Evolutionary conservation across 148 eudicot genomes (phyloP), one percentile per base, ranked within the genome.

Genomic region (Spergularia marina): DNA sequence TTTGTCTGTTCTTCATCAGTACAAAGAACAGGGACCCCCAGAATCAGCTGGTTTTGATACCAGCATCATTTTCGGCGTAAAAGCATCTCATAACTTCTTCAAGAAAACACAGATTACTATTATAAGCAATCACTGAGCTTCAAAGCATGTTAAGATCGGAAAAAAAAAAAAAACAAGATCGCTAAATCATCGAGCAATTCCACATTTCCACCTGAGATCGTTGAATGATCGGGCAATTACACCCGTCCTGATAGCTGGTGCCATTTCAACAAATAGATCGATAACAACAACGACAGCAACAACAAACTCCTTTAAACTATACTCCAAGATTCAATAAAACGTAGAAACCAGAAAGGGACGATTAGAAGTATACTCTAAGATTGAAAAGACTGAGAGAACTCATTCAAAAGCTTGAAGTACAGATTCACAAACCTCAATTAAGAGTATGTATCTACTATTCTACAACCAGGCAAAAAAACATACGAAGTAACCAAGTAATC

Each of bases 21-120:
- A 20, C 40, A 41, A 72, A 55, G 52, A 53, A n/a, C 2, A 23
- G 16, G 55, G 53, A 67, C 53, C 62, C 21, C 41, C 62, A 74
- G 78, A 66, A 75, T 68, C 66, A 67, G 15, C 23, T 78, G n/a
- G 41, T 20, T 11, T 62, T 44, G 59, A 75, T 66, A 53, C 20
- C 72, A 54, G 56, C 54, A 55, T 70, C 62, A 75, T 36, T 67
- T 6, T n/a, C 30, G 60, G 52, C 78, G 36, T 65, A 75, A 41
- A 67, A 64, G 68, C 44, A 44, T 44, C 49, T 6, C 49, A 44
- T 44, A 44, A 44, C 49, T 44, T 6, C 7, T 44, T 6, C 49
- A 6, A 9, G 8, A 44, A 41, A 30, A 30, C 36, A 30, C 36
- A 30, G 36, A 30, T 30, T 30, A 30, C 36, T 30, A 30, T 2